These are phyloP conservation scores for Eucalyptus guilfoylei DNA, from an alignment of 345 rosid genomes.

Conservation along the genomic window DNA sequence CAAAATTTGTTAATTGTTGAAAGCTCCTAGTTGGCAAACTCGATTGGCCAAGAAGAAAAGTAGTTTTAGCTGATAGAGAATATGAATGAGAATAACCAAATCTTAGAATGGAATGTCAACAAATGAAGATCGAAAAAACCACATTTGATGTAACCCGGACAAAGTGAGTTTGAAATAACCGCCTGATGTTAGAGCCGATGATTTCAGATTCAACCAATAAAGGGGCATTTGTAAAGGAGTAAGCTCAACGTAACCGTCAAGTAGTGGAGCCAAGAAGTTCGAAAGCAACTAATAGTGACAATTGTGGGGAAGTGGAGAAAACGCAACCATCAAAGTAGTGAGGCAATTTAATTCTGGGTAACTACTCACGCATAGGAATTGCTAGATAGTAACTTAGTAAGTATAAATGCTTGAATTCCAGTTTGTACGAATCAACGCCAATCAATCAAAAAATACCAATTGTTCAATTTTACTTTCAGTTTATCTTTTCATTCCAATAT, in stretches of 20 bases:
- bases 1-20: neutral
- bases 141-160: neutral
- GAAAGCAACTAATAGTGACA: neutral
- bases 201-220: neutral
- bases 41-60: neutral
- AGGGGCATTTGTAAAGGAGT: neutral
- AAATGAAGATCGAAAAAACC: neutral
- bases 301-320: neutral
- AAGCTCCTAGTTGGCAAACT: neutral
- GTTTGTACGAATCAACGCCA: neutral
- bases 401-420: neutral
- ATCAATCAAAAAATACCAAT: neutral
- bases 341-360: neutral
- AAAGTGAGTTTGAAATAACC: neutral
- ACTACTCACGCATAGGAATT: neutral
- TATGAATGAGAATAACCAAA: neutral
- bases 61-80: neutral
- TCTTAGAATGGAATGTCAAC: neutral
- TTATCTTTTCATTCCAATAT: neutral
- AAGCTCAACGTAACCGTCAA: neutral
- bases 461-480: neutral
- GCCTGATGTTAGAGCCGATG: neutral
- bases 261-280: neutral
- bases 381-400: neutral
- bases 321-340: neutral